phyloP scores from a whole-genome alignment of 2,329 filamentous ascomycete genomes.

The Colletotrichum higginsianum region DNA sequence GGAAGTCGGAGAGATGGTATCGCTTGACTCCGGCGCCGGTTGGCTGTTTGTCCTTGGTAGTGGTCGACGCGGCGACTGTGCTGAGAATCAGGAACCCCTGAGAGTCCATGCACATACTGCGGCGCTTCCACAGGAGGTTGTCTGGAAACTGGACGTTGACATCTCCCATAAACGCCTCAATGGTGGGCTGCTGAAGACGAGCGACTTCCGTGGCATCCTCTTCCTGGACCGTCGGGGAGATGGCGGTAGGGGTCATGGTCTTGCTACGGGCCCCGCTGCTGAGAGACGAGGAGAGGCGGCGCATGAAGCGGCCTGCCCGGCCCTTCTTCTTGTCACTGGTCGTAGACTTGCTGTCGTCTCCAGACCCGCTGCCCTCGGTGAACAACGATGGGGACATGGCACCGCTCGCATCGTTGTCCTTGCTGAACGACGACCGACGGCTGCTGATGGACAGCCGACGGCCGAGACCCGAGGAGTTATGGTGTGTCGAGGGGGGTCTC shows the following conservation, averaged over 20 bases:
- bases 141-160: constrained; percentile 98
- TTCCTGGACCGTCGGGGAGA: constrained; percentile 67
- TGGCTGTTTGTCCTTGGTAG: constrained; percentile 69
- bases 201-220: constrained; percentile 59
- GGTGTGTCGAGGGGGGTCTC: constrained; percentile 62
- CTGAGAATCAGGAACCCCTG: constrained; percentile 88
- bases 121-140: constrained; percentile 95
- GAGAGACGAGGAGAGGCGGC: constrained; percentile 70
- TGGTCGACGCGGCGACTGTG: constrained; percentile 62
- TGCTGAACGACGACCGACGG: constrained; percentile 66
- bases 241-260: constrained; percentile 57
- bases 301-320: constrained; percentile 71
- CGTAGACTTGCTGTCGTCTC: constrained; percentile 61
- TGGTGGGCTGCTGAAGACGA: constrained; percentile 53
- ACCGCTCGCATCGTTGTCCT: constrained; percentile 53
- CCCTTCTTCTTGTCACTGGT: constrained; percentile 63
- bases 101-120: constrained; percentile 88
- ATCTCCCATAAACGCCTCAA: constrained; percentile 83
- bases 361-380: constrained; percentile 62
- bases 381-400: constrained; percentile 58
- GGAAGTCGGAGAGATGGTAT: constrained; percentile 90
- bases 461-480: constrained; percentile 62
- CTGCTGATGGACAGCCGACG: constrained; percentile 78
- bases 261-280: constrained; percentile 60
- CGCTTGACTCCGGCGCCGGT: constrained; percentile 72